Evolutionary conservation across 2,329 filamentous ascomycete genomes (phyloP), one percentile per base, ranked within the genome.

Genomic region (Aspergillus carbonarius): DNA sequence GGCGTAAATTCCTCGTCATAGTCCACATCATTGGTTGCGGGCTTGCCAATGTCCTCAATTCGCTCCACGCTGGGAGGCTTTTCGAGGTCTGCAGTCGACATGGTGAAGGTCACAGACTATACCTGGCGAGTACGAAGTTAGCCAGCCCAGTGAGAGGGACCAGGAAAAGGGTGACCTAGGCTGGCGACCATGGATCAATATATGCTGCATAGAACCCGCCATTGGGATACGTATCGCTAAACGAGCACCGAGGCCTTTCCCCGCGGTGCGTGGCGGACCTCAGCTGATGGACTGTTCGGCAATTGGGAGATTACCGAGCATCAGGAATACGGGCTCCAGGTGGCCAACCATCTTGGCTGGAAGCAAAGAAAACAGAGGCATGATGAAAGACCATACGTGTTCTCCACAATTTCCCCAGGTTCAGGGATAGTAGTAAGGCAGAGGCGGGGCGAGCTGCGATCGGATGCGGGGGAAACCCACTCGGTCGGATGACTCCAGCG

Each of bases 1-100:
- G 80, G 80, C 0, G 84, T 81, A 73, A 88, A 87, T 42, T 65
- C 67, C 20, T 68, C 60, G 23, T 70, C 68, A 9, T 64, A 66
- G 52, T 68, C 62, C 13, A 61, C 35, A 30, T 62, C 18, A 35
- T 61, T 49, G 13, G 59, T 30, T 9, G 56, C 59, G 7, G 54
- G 46, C 5, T 57, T 53, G 23, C 57, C 57, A 25, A 65, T 55
- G 55, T 66, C 59, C 47, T 68, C 66, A 25, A 68, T 53, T 8
- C 58, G 54, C 17, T 65, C 59, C 27, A 61, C 50, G 10, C 58
- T 62, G 10, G 34, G 46, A 1, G 34, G 35, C 27, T 61, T 65
- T 18, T 65, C 61, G 47, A 42, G 40, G 23, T 9, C 35, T 10
- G 20, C 17, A 17, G 47, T 13, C 12, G 53, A 23, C 59, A 58